phyloP scores from a whole-genome alignment of 768 basidiomycete species.

The Boletus tylopilopsis region DNA sequence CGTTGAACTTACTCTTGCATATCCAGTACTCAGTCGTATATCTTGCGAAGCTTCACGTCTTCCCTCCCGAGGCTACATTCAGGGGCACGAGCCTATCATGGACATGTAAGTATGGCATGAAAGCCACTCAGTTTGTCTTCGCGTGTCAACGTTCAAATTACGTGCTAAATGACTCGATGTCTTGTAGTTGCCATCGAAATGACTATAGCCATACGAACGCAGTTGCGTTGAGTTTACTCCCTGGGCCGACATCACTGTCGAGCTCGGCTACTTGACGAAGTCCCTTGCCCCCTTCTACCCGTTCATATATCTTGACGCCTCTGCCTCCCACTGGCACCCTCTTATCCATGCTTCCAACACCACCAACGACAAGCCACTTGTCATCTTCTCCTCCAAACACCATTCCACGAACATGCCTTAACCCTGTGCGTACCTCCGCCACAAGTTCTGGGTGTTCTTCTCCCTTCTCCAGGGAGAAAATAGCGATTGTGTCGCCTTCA shows the following conservation, averaged over 20 bases:
- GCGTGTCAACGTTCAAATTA: too few species aligned
- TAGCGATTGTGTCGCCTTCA: conserved; percentile 68
- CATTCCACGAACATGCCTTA: conserved; percentile 70
- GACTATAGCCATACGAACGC: conserved; percentile 35
- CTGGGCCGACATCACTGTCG: conserved; percentile 24
- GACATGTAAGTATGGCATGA: too few species aligned
- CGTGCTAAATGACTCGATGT: too few species aligned
- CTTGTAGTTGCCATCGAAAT: not conserved
- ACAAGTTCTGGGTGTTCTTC: conserved; percentile 47
- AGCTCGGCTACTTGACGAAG: conserved; percentile 51
- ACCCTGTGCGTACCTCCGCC: conserved; percentile 61
- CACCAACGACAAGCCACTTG: conserved; percentile 62
- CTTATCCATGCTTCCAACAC: conserved; percentile 45
- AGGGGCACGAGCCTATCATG: too few species aligned
- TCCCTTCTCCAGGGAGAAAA: conserved; percentile 52
- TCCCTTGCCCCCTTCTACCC: conserved; percentile 53
- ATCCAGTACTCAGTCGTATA: too few species aligned
- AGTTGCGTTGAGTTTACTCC: conserved; percentile 36
- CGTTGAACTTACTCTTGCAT: too few species aligned
- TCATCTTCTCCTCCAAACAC: conserved; percentile 59
- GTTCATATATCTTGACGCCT: conserved; percentile 70
- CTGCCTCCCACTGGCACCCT: conserved; percentile 56
- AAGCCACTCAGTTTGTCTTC: too few species aligned
- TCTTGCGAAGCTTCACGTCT: too few species aligned
- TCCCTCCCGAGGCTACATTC: too few species aligned